phyloP scores from a whole-genome alignment of 192 early-diverging fungal genomes.

The Gigaspora rosea region DNA sequence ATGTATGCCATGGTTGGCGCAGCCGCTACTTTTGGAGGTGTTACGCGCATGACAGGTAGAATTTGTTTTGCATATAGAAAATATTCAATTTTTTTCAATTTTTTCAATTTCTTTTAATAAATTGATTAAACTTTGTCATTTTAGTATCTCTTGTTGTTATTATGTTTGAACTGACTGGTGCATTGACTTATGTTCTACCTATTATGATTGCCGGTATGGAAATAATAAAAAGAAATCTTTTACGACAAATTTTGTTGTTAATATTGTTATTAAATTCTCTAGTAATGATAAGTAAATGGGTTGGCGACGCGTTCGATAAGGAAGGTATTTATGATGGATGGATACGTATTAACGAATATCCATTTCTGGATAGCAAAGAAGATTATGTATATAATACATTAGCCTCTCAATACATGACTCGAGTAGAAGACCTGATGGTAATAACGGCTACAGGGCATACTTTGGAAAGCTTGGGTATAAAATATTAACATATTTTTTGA shows the following conservation, averaged over 20 bases:
- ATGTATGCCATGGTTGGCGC: constrained; percentile 85
- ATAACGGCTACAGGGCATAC: constrained; percentile 48
- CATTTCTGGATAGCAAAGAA: constrained; percentile 64
- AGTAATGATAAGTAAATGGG: constrained; percentile 76
- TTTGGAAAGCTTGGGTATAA: constrained; percentile 43
- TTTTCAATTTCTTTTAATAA: background rate
- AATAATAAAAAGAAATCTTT: background rate
- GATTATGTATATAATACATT: constrained; percentile 54
- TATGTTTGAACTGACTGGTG: constrained; percentile 99
- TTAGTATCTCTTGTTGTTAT: constrained; percentile 88
- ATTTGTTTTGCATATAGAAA: constrained; percentile 36
- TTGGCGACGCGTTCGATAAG: constrained; percentile 73
- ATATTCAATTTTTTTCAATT: background rate
- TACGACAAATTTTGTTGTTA: constrained; percentile 1
- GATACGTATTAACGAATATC: constrained; percentile 63
- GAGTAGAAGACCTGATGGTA: constrained; percentile 62
- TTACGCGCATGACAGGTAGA: constrained; percentile 83
- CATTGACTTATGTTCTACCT: constrained; percentile 91
- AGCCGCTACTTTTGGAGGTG: constrained; percentile 76
- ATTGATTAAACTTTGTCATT: background rate
- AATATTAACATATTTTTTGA: background rate
- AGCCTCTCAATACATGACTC: constrained; percentile 63
- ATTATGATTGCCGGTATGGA: constrained; percentile 79
- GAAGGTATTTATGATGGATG: constrained; percentile 66
- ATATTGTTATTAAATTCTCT: constrained; percentile 33